Evolutionary conservation across 2,329 filamentous ascomycete genomes (phyloP).

Genomic region (Hymenotorrendiella dingleyae): DNA sequence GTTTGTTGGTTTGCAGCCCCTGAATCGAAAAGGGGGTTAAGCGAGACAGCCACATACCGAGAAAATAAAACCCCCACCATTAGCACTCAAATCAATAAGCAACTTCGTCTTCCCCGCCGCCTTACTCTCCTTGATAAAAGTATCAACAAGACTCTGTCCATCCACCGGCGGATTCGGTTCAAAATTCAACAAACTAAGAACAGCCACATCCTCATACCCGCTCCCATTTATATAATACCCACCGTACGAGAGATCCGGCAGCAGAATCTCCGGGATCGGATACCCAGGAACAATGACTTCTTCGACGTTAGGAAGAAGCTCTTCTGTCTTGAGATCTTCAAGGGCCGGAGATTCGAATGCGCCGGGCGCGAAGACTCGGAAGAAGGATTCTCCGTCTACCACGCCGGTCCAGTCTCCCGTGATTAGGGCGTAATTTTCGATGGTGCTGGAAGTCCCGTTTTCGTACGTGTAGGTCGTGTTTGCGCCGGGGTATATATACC

Average conservation of each 20-base stretch:
- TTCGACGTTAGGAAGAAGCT: slow-evolving; percentile 4
- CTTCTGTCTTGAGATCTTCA: neutral
- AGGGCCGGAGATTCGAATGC: slow-evolving; percentile 11
- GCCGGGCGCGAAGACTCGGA: slow-evolving; percentile 17
- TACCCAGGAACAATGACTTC: slow-evolving; percentile 20
- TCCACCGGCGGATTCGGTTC: slow-evolving; percentile 20
- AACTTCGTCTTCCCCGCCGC: slow-evolving; percentile 49
- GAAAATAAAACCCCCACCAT: slow-evolving; percentile 48
- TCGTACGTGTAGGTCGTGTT: slow-evolving; percentile 35
- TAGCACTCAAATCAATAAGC: slow-evolving; percentile 57
- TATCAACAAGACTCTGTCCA: slow-evolving; percentile 25
- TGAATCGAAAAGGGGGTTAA: too few species aligned
- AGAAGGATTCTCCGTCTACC: slow-evolving; percentile 26
- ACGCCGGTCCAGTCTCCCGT: slow-evolving; percentile 31
- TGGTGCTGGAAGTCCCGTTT: slow-evolving; percentile 32
- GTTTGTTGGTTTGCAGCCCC: too few species aligned
- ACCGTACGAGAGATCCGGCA: slow-evolving; percentile 21
- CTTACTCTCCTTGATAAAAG: slow-evolving; percentile 42
- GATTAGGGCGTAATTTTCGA: slow-evolving; percentile 32
- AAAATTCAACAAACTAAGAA: slow-evolving; percentile 25
- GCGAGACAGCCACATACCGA: slow-evolving; percentile 42
- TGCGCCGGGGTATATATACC: slow-evolving; percentile 35
- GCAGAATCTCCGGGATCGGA: slow-evolving; percentile 21
- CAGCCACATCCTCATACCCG: slow-evolving; percentile 28
- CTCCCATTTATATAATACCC: slow-evolving; percentile 27